A percentile compares a stretch with the other conserved stretches of the same genome.
Conservation (phyloP, 192 early-diverging fungal species). For the Coemansia sp. region DNA sequence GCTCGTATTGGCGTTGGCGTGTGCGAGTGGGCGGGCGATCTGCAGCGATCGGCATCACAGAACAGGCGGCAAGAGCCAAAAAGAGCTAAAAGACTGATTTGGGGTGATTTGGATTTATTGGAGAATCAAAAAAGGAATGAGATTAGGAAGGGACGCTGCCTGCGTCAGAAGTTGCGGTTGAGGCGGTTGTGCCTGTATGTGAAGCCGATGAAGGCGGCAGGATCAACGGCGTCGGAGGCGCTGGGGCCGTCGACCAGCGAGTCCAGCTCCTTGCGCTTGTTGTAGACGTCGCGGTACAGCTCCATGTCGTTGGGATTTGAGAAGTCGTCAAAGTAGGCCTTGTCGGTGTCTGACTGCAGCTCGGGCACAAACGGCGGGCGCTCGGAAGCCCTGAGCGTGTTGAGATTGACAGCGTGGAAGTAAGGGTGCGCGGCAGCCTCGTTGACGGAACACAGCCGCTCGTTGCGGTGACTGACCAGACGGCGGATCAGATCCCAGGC, state of each 20-base stretch:
- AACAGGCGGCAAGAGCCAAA: not conserved
- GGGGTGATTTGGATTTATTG: too few relatives aligned
- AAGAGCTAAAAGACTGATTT: conserved; percentile 9
- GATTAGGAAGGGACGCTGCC: not conserved
- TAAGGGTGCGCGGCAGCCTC: conserved; percentile 61
- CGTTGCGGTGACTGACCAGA: conserved; percentile 56
- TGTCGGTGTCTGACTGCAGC: conserved; percentile 71
- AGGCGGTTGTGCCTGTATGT: conserved; percentile 63
- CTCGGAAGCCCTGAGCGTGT: conserved; percentile 59
- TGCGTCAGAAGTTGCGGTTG: conserved; percentile 32
- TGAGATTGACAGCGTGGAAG: conserved; percentile 63
- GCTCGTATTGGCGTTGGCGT: not conserved
- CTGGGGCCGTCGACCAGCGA: conserved; percentile 27
- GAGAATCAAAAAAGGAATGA: not conserved
- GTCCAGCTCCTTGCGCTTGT: conserved; percentile 55
- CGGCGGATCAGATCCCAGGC: conserved; percentile 77
- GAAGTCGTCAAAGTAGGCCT: conserved; percentile 83
- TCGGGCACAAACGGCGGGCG: conserved; percentile 76
- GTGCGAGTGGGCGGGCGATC: not conserved
- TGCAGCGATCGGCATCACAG: not conserved
- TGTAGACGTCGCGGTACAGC: conserved; percentile 62
- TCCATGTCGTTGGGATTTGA: conserved; percentile 65
- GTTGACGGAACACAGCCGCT: conserved; percentile 58
- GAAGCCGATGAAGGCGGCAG: conserved; percentile 85
- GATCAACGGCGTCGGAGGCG: conserved; percentile 62